Base-by-base conservation (phyloP, 1,284 basidiomycete genomes). In the Mycosarcoma maydis region DNA sequence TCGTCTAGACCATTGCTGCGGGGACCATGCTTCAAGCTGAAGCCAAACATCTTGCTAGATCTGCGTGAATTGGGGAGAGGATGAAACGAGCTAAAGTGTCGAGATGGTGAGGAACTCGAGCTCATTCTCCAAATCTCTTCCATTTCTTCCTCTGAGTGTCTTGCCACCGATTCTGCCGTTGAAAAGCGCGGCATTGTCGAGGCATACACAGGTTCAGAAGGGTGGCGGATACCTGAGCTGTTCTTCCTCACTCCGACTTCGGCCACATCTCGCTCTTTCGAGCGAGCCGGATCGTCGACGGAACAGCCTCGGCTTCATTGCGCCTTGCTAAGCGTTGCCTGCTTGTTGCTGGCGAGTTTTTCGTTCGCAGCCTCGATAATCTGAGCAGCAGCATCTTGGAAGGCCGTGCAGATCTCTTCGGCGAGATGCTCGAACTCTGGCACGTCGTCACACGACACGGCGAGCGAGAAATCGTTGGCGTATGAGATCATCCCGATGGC, bases 401-500 rank as follows among this genome's bases (percentile, higher is more conserved):
- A 81, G 4, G 78, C 71, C 8, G 59, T 46, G 53, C 78, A 80
- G 29, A 81, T 76, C 48, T 72, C 70, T 33, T 69, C 44, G 11
- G 79, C 73, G 7, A 81, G 53, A 8, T 67, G 49, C 29, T 55
- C 27, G 37, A 80, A 77, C 62, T 78, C 76, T 42, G 68, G 71
- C 45, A 77, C 77, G n/a, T 77, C 78, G 52, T 81, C 79, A 70
- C 78, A 80, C 39, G 73, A 75, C 4, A 81, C 77, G 5, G 77
- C 78, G n/a, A 81, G 65, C 24, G 73, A 76, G 37, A 81, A 80
- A 53, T 74, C 64, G 37, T 69, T 55, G 33, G 75, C 79, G 43
- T 81, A 81, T 51, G 72, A 76, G 53, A 81, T 81, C 77, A 79
- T 79, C 38, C 79, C 79, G 45, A 80, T 78, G 4, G 77, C 73